These are phyloP conservation scores for Apiosordaria backusii DNA, from an alignment of 495 filamentous ascomycete species.

Conservation along the genomic window DNA sequence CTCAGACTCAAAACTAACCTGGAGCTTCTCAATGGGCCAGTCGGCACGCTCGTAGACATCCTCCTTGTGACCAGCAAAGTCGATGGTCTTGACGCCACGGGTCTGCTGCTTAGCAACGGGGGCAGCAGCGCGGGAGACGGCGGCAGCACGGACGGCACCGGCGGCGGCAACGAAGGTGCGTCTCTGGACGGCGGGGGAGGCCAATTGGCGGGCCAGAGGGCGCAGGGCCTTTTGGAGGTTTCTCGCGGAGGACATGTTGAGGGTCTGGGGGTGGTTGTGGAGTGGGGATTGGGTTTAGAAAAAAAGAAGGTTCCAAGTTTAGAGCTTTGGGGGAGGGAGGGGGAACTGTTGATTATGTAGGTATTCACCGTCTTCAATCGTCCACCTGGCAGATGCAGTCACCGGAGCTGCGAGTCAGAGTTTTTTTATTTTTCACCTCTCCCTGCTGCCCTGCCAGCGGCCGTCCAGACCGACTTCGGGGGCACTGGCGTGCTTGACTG, in stretches of 20 bases:
- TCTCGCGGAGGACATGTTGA: conserved; percentile 77
- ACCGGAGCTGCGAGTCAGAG: conserved; percentile 27
- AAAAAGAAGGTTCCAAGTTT: conserved; percentile 20
- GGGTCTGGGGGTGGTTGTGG: conserved; percentile 24
- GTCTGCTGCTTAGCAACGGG: conserved; percentile 56
- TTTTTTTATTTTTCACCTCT: conserved; percentile 26
- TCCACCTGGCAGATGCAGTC: conserved; percentile 7
- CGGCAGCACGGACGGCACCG: conserved; percentile 54
- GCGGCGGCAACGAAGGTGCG: conserved; percentile 68
- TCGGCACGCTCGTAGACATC: conserved; percentile 95
- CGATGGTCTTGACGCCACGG: conserved; percentile 79
- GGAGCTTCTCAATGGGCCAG: conserved; percentile 96
- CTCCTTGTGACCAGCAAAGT: conserved; percentile 93
- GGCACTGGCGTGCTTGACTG: conserved; percentile 13
- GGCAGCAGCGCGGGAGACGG: conserved; percentile 48
- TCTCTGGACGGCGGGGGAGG: conserved; percentile 61
- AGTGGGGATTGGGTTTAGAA: conserved; percentile 21
- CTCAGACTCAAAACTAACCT: conserved; percentile 55
- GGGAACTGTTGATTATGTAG: conserved; percentile 2
- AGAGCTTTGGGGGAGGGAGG: not conserved
- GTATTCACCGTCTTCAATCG: conserved; percentile 24
- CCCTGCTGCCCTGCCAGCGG: conserved; percentile 19
- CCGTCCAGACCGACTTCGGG: conserved; percentile 33
- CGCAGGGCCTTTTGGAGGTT: conserved; percentile 79
- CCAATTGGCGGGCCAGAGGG: conserved; percentile 68